Conservation (phyloP, 257 asterid genomes). For the Vinca minor region DNA sequence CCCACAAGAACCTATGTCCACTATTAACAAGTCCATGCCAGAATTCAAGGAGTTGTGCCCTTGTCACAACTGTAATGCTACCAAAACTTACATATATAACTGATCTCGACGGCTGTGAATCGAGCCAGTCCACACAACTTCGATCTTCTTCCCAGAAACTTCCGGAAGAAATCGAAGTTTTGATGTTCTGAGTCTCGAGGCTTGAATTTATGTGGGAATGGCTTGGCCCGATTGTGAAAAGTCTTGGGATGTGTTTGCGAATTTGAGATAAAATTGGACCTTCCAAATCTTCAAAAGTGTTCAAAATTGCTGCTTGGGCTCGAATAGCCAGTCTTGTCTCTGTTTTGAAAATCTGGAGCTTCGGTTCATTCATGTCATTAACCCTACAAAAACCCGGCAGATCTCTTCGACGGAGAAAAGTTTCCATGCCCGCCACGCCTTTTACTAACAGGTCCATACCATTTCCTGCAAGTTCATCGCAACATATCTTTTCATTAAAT, state of each 20-base stretch:
- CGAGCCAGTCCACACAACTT: slow-evolving; percentile 22
- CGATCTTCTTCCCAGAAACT: slow-evolving; percentile 31
- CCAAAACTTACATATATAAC: slow-evolving; percentile 31
- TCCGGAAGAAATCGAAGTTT: slow-evolving; percentile 8
- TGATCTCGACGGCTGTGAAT: slow-evolving; percentile 17
- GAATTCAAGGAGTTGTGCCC: slow-evolving; percentile 18
- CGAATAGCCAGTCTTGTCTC: slow-evolving; percentile 14
- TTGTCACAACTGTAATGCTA: slow-evolving; percentile 16
- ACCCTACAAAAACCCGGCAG: slow-evolving; percentile 23
- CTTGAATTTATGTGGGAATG: slow-evolving; percentile 17
- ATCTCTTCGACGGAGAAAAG: slow-evolving; percentile 26
- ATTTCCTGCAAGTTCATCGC: slow-evolving; percentile 16
- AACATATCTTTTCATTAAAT: no score
- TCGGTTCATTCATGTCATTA: slow-evolving; percentile 11
- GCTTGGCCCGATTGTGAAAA: slow-evolving; percentile 27
- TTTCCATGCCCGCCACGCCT: slow-evolving; percentile 26
- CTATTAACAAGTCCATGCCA: slow-evolving; percentile 28
- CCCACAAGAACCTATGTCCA: slow-evolving; percentile 25
- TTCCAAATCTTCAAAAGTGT: slow-evolving; percentile 31
- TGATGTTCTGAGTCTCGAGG: neutral
- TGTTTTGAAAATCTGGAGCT: neutral
- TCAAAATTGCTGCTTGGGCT: slow-evolving; percentile 23
- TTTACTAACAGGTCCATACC: slow-evolving; percentile 23
- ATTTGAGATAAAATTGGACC: slow-evolving; percentile 17
- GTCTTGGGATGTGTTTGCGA: slow-evolving; percentile 16